Evolutionary conservation across 768 basidiomycete genomes (phyloP).

Genomic region (Phlebiopsis flavidoalba): DNA sequence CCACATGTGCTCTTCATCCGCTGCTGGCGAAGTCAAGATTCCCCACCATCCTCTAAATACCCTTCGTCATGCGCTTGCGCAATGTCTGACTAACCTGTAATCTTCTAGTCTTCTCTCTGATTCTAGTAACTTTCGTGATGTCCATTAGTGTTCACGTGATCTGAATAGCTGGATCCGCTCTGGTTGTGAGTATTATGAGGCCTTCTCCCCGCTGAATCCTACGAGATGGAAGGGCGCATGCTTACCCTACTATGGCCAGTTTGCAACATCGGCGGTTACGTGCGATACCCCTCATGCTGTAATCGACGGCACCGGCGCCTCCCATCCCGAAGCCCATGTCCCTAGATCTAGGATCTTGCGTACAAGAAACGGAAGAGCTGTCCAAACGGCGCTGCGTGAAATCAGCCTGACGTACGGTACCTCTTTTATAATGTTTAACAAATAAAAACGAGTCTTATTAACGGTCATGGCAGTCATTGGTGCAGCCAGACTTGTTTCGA

Average conservation of each 20-base stretch:
- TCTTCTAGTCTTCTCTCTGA: too few species aligned
- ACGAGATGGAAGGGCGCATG: conserved; percentile 9
- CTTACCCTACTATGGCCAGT: conserved; percentile 35
- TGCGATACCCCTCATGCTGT: not conserved
- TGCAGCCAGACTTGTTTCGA: not conserved
- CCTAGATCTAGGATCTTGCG: conserved; percentile 10
- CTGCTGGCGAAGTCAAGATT: conserved; percentile 43
- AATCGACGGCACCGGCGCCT: conserved; percentile 6
- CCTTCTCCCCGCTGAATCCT: not conserved
- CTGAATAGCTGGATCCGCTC: too few species aligned
- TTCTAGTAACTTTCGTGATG: too few species aligned
- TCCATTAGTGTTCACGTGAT: too few species aligned
- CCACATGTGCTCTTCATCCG: conserved; percentile 43
- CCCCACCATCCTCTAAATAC: conserved; percentile 16
- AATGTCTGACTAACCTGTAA: conserved; percentile 25
- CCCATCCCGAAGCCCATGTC: conserved; percentile 9
- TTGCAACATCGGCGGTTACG: conserved; percentile 10
- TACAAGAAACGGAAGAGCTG: not conserved
- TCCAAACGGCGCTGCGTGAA: not conserved
- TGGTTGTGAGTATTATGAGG: too few species aligned
- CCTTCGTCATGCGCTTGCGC: conserved; percentile 20
- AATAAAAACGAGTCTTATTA: not conserved
- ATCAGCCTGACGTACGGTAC: conserved; percentile 14
- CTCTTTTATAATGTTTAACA: not conserved
- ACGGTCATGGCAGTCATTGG: conserved; percentile 1